phyloP scores from a whole-genome alignment of 2,329 filamentous ascomycete species.

The Juglanconis sp. region DNA sequence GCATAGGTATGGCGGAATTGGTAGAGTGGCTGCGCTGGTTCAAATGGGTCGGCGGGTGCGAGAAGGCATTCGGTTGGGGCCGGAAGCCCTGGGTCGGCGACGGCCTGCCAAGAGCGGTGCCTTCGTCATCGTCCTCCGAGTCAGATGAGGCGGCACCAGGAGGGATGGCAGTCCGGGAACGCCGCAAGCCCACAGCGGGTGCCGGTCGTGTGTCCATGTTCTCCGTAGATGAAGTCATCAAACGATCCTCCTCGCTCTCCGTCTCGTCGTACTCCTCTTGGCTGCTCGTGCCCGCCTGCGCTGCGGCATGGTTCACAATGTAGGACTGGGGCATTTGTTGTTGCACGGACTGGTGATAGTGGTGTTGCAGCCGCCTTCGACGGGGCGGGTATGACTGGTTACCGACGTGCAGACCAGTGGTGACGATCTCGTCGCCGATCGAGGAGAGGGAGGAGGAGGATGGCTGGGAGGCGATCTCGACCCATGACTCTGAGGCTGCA shows the following conservation, averaged over 20 bases:
- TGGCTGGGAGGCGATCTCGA: constrained; percentile 88
- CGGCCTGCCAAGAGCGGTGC: constrained; percentile 70
- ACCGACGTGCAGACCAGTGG: constrained; percentile 77
- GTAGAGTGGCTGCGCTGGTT: constrained; percentile 48
- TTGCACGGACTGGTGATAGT: constrained; percentile 35
- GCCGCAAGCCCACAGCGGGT: constrained; percentile 21
- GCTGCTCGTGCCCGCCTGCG: constrained; percentile 61
- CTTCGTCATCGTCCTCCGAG: constrained; percentile 66
- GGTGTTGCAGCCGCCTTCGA: constrained; percentile 48
- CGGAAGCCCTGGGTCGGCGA: constrained; percentile 62
- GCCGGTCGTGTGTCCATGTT: constrained; percentile 34
- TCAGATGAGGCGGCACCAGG: constrained; percentile 33
- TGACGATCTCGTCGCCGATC: constrained; percentile 83
- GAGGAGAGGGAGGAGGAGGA: constrained; percentile 91
- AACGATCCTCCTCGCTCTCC: constrained; percentile 79
- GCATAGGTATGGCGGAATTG: constrained; percentile 41
- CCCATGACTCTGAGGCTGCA: constrained; percentile 80
- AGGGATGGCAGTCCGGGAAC: constrained; percentile 34
- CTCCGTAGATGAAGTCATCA: constrained; percentile 59
- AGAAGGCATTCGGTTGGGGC: constrained; percentile 89
- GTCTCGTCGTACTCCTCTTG: constrained; percentile 95
- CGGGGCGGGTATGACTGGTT: constrained; percentile 59
- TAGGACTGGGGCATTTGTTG: constrained; percentile 31
- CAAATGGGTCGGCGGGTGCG: constrained; percentile 66
- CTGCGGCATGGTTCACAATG: constrained; percentile 36